A percentile compares a stretch with the other conserved stretches of the same genome.
These are phyloP conservation scores for Protomyces pachydermus DNA, from an alignment of 1,139 yeast species.

Conservation along the genomic window DNA sequence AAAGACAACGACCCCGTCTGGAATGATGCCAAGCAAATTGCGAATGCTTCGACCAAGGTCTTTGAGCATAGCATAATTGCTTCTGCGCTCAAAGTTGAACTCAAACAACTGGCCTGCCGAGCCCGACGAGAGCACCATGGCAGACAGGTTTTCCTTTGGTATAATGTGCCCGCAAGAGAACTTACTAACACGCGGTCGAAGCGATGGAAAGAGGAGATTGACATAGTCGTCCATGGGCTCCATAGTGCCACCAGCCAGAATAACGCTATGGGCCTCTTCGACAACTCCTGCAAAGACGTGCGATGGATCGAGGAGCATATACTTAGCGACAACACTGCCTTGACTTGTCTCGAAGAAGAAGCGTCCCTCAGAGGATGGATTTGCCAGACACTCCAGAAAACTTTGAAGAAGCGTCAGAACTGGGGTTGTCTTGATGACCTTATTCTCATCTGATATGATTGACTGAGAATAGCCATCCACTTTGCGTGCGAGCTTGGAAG, in stretches of 20 bases:
- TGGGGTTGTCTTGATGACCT: constrained; percentile 42
- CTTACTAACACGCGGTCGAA: constrained; percentile 45
- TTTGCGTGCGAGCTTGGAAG: constrained; percentile 76
- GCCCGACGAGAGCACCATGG: constrained; percentile 49
- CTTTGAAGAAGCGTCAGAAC: constrained; percentile 60
- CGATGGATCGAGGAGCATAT: constrained; percentile 78
- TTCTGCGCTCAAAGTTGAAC: constrained; percentile 66
- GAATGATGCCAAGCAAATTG: constrained; percentile 48
- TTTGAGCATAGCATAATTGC: constrained; percentile 45
- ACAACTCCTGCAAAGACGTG: constrained; percentile 62
- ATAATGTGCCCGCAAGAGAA: constrained; percentile 84
- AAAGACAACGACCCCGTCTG: constrained; percentile 73
- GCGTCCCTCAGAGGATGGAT: constrained; percentile 77
- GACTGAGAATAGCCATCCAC: constrained; percentile 60
- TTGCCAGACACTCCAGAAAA: constrained; percentile 61
- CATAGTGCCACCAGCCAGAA: constrained; percentile 95
- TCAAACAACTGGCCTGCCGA: constrained; percentile 45
- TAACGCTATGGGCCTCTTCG: constrained; percentile 61
- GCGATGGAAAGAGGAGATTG: constrained; percentile 60
- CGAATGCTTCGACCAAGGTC: constrained; percentile 52
- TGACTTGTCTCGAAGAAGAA: constrained; percentile 51
- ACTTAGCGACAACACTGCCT: constrained; percentile 47
- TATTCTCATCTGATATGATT: constrained; percentile 31
- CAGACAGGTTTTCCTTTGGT: constrained; percentile 62
- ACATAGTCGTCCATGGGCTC: constrained; percentile 75